phyloP scores from a whole-genome alignment of 1,284 basidiomycete genomes.

The Tilletiaria anomala region DNA sequence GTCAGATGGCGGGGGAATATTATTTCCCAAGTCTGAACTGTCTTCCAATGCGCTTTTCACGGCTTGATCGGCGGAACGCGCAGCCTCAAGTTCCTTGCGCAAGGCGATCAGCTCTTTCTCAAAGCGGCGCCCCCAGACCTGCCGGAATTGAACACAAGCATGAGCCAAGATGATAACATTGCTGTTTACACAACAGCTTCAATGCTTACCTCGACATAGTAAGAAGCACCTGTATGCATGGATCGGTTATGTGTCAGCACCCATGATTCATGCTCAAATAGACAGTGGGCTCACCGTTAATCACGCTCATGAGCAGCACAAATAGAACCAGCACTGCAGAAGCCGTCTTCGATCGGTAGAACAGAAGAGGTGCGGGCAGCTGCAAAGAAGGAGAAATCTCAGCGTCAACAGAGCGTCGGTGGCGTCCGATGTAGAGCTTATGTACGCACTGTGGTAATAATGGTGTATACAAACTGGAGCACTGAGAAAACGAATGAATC shows the following conservation, averaged over 20 bases:
- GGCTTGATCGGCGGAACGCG: no score
- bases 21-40: no score
- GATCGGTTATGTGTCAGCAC: background rate
- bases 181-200: no score
- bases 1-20: no score
- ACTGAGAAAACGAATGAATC: background rate
- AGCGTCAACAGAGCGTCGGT: no score
- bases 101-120: slow-evolving; percentile 17
- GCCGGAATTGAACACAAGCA: no score
- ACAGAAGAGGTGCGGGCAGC: slow-evolving; percentile 64
- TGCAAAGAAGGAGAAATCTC: no score
- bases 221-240: slow-evolving; percentile 34
- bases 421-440: no score
- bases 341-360: slow-evolving; percentile 62
- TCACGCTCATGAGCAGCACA: slow-evolving; percentile 16
- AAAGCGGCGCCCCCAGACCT: slow-evolving; percentile 20
- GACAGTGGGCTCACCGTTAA: slow-evolving; percentile 9
- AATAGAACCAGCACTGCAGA: slow-evolving; percentile 54
- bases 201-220: slow-evolving; percentile 85
- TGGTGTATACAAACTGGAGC: slow-evolving; percentile 54
- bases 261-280: background rate
- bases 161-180: no score
- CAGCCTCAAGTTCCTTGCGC: background rate
- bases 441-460: slow-evolving; percentile 75
- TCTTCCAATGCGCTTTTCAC: no score